A percentile compares a stretch with the other conserved stretches of the same genome.
Evolutionary conservation across 192 early-diverging fungal genomes (phyloP).

Genomic region (Diversispora epigaea): DNA sequence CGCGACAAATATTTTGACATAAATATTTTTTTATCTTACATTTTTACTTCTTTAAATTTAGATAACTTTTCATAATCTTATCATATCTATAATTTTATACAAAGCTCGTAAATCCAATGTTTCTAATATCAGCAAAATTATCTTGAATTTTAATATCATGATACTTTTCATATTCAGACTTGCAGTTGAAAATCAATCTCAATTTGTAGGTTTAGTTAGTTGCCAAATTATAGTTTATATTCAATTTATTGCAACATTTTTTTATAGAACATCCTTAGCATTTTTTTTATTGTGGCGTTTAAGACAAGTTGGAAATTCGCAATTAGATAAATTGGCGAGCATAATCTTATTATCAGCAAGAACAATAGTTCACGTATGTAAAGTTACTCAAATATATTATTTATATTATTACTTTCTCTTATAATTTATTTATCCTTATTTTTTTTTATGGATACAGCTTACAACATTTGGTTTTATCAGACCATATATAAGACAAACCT

Average conservation of each 20-base stretch:
- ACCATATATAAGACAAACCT: neutral
- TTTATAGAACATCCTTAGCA: neutral
- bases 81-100: constrained; percentile 1
- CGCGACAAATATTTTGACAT: too few species aligned
- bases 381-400: neutral
- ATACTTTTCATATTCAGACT: neutral
- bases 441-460: neutral
- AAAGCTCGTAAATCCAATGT: neutral
- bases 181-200: too few species aligned
- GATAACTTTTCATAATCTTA: constrained; percentile 2
- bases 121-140: constrained; percentile 20
- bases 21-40: too few species aligned
- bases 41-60: neutral
- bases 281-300: constrained; percentile 24
- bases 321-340: neutral
- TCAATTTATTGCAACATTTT: neutral
- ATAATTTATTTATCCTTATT: neutral
- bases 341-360: neutral
- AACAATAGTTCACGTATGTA: neutral
- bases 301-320: constrained; percentile 3
- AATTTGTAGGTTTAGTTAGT: neutral
- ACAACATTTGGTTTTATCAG: neutral
- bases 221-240: neutral
- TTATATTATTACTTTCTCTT: neutral
- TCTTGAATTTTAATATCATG: neutral